Percentiles rank a stretch among this genome's conserved stretches.
These are phyloP conservation scores for Rhodotorula taiwanensis DNA, from an alignment of 768 basidiomycete species.

Conservation along the genomic window DNA sequence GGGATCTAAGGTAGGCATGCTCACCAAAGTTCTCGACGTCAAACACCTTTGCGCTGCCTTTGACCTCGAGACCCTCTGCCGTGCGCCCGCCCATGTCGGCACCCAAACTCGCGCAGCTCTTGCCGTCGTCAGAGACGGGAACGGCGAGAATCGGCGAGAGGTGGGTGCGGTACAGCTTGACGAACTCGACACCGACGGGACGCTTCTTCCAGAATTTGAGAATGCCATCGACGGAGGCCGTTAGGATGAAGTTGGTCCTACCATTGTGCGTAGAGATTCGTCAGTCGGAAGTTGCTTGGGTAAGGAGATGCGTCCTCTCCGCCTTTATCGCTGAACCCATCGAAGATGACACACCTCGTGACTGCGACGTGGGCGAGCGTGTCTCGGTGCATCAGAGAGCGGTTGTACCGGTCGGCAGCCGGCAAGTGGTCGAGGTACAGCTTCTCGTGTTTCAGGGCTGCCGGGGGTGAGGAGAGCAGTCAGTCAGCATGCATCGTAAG, in stretches of 20 bases:
- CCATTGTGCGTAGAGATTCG: neutral
- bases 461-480: too few species aligned
- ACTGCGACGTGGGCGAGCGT: conserved; percentile 78
- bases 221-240: conserved; percentile 90
- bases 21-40: conserved; percentile 96
- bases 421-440: conserved; percentile 90
- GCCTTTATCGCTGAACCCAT: neutral
- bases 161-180: conserved; percentile 95
- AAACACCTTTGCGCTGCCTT: conserved; percentile 83
- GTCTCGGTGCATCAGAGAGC: conserved; percentile 97
- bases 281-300: neutral
- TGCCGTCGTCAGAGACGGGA: conserved; percentile 82
- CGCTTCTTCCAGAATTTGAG: conserved; percentile 99
- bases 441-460: conserved; percentile 88
- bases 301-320: neutral
- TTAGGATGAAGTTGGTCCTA: conserved; percentile 88
- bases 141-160: conserved; percentile 69
- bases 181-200: conserved; percentile 84
- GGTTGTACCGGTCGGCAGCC: conserved; percentile 84
- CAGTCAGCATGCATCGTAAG: neutral
- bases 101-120: conserved; percentile 80
- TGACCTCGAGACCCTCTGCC: conserved; percentile 22
- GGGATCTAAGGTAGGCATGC: conserved; percentile 36
- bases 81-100: conserved; percentile 53
- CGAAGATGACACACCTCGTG: conserved; percentile 59